phyloP scores from a whole-genome alignment of 768 basidiomycete species.

The Panaeolus cyanescens region DNA sequence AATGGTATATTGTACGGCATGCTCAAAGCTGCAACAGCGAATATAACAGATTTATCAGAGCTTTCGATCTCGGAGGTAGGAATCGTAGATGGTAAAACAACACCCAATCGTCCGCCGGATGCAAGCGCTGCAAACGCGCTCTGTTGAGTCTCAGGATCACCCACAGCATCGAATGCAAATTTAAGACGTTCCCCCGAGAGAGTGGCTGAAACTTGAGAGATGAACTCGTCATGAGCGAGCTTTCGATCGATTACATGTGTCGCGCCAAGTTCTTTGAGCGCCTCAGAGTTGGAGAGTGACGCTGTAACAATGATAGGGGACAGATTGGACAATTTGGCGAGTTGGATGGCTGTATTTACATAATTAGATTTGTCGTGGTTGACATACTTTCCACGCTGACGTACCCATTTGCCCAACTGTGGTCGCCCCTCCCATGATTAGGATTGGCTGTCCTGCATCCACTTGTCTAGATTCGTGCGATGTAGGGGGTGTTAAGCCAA shows the following conservation, averaged over 20 bases:
- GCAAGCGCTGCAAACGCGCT: no score
- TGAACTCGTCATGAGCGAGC: slow-evolving; percentile 18
- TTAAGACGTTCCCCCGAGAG: slow-evolving; percentile 20
- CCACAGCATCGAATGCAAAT: slow-evolving; percentile 30
- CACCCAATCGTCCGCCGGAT: slow-evolving; percentile 5
- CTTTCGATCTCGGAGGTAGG: neutral
- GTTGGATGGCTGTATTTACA: slow-evolving; percentile 33
- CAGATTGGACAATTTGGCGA: slow-evolving; percentile 41
- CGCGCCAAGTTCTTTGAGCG: slow-evolving; percentile 38
- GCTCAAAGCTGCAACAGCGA: neutral
- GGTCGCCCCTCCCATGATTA: slow-evolving; percentile 2
- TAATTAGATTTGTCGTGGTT: no score
- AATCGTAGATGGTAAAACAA: no score
- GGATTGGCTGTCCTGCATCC: neutral
- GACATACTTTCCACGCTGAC: neutral
- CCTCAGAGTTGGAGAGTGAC: slow-evolving; percentile 26
- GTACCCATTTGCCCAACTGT: slow-evolving; percentile 3
- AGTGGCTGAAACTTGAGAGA: slow-evolving; percentile 18
- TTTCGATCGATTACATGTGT: slow-evolving; percentile 39
- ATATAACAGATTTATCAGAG: neutral
- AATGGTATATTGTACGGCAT: neutral
- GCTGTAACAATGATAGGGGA: slow-evolving; percentile 43
- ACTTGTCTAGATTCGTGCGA: neutral
- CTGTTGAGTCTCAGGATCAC: slow-evolving; percentile 15
- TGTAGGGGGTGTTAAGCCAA: neutral